phyloP scores from a whole-genome alignment of 2,329 filamentous ascomycete species.

The Lachnellula arida region DNA sequence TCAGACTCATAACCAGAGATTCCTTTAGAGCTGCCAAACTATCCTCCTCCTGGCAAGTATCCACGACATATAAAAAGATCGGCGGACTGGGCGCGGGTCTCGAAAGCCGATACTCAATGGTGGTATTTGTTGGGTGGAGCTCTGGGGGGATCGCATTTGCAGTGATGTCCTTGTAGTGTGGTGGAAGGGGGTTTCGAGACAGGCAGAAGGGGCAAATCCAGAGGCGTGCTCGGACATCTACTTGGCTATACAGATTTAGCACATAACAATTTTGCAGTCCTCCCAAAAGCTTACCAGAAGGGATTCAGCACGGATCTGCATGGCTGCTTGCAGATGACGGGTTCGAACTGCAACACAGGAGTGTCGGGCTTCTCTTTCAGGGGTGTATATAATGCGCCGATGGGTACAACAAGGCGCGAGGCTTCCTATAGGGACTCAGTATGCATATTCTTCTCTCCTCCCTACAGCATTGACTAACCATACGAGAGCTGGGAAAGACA shows the following conservation, averaged over 20 bases:
- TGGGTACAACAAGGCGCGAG: constrained; percentile 88
- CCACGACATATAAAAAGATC: constrained; percentile 83
- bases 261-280: neutral
- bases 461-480: constrained; percentile 54
- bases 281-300: constrained; percentile 66
- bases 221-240: constrained; percentile 75
- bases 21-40: constrained; percentile 79
- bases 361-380: constrained; percentile 91
- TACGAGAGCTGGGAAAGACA: constrained; percentile 94
- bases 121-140: constrained; percentile 75
- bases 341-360: constrained; percentile 89
- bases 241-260: constrained; percentile 53
- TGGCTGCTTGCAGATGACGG: constrained; percentile 92
- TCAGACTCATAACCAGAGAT: constrained; percentile 80
- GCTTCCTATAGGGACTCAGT: constrained; percentile 63
- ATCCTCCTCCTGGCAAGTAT: constrained; percentile 85
- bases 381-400: constrained; percentile 92
- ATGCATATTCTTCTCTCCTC: constrained; percentile 1
- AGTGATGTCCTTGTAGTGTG: constrained; percentile 88
- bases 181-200: constrained; percentile 74
- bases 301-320: constrained; percentile 96
- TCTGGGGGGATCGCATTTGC: constrained; percentile 78
- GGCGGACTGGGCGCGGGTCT: constrained; percentile 79
- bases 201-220: constrained; percentile 91
- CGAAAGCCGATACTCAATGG: constrained; percentile 82